Base-by-base conservation (phyloP, 2,329 filamentous ascomycete genomes). In the Neospermospora avenae region DNA sequence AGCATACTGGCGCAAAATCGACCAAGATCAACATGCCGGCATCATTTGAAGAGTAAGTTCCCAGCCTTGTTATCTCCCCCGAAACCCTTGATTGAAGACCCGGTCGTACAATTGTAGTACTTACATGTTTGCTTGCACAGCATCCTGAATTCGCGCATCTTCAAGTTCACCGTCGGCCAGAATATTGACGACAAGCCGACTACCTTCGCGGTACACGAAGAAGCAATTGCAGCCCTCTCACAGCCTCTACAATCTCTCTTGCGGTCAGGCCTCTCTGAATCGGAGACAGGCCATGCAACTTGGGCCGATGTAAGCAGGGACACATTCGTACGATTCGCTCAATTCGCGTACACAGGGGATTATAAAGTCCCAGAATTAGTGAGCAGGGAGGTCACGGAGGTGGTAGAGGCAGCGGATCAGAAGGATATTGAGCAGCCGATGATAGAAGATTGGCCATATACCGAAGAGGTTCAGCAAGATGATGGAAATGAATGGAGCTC, bases 261-360 rank as follows among this genome's bases (percentile, higher is more conserved):
- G 37, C 55, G 59, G 35, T 59, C 55, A 20, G 37, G 51, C 13
- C 35, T 53, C 10, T 8, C 25, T 7, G 63, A 65, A 20, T 37
- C 59, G 13, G 45, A 57, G 20, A 41, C 45, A 2, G 59, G 55
- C 20, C 41, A 51, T 22, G 51, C 58, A 3, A 60, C 31, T 42
- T 69, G 60, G 65, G 31, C 53, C 2, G 55, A 67, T 35, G 59
- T 67, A 6, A 57, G 57, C 52, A 65, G 62, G 49, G 58, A 65
- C 13, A 66, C 66, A 1, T 69, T 68, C 44, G 62, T 61, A 52
- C 56, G 60, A 13, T 67, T 69, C 28, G 45, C 46, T 31, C 64
- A 69, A 37, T 65, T 68, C 56, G 67, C 66, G 22, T 68, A 68
- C 56, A 67, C 59, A 5, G 63, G 63, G 4, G 66, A 69, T 41